Percentiles rank a stretch among this genome's conserved stretches.
Conservation (phyloP, 148 eudicot genomes). For the Cornus florida region DNA sequence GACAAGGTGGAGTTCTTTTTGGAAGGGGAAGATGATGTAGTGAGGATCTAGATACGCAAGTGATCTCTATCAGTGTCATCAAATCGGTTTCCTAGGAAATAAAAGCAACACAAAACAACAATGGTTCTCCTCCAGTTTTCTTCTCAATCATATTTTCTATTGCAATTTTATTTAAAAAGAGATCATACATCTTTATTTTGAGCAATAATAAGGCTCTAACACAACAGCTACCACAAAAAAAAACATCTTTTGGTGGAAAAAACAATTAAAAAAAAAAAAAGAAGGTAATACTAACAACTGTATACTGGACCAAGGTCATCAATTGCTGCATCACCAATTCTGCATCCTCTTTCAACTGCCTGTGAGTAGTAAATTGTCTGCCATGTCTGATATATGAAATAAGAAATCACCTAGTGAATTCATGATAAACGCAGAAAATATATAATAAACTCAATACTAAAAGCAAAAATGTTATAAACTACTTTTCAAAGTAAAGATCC, state of each 20-base stretch:
- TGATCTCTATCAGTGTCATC: not conserved
- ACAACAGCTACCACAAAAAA: not conserved
- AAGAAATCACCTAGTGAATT: not conserved
- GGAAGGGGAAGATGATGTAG: not conserved
- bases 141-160: not conserved
- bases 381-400: constrained; percentile 29
- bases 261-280: too few relatives aligned
- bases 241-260: not conserved
- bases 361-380: constrained; percentile 40
- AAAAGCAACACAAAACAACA: not conserved
- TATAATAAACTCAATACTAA: not conserved
- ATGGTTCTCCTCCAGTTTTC: not conserved
- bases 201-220: not conserved
- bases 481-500: constrained; percentile 67
- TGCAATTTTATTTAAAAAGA: not conserved
- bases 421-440: not conserved
- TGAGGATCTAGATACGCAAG: not conserved
- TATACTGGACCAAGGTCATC: constrained; percentile 52
- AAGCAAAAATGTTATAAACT: constrained; percentile 15
- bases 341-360: constrained; percentile 47
- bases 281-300: constrained; percentile 50
- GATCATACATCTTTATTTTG: constrained; percentile 7
- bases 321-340: constrained; percentile 48
- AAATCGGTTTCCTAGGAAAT: constrained; percentile 1
- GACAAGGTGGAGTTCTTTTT: not conserved